Evolutionary conservation across 106 monocot species (phyloP), one percentile per base, ranked within the genome.

Genomic region (Cymbidium sinense): DNA sequence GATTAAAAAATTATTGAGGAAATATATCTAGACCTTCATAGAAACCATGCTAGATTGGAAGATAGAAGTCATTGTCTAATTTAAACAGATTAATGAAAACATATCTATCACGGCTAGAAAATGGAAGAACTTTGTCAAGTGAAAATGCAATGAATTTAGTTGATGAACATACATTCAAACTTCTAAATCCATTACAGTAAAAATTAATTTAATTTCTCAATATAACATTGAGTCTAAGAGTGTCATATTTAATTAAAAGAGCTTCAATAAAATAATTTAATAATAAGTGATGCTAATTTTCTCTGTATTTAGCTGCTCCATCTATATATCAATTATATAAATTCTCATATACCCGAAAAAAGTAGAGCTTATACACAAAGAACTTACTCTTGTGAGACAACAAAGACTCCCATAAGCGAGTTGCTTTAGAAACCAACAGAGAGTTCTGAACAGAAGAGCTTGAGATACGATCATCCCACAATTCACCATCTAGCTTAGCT

Each of bases 361-460:
- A 58, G 20, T 23, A 7, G 23, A 58, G 58, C 23, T 23, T n/a
- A 58, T 58, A 61, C 10, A 61, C n/a, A 69, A 51, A 39, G 34
- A 75, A 43, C 86, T 85, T 90, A 98, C 98, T 85, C 78, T 88
- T 91, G 67, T 88, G 88, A 87, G 92, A 82, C 83, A 98, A 89
- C 61, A 98, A 76, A 74, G 98, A 94, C 77, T 98, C 98, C 98
- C 98, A 98, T 37, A 92, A 79, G 7, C 94, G 91, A 80, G 98
- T 90, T 76, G 98, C 92, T 75, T 94, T 98, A 9, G 94, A 90
- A 27, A 98, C 88, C 34, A 98, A 52, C 84, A 91, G 94, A 1
- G 91, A 85, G 39, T 85, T 98, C 75, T 92, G 98, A 67, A 86
- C 82, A 76, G 96, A 90, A 77, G 84, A 61, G 25, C 61, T 83